Percentiles rank a stretch among this genome's conserved stretches.
These are phyloP conservation scores for Kluyveromyces siamensis DNA, from an alignment of 805 yeast species.

Conservation along the genomic window DNA sequence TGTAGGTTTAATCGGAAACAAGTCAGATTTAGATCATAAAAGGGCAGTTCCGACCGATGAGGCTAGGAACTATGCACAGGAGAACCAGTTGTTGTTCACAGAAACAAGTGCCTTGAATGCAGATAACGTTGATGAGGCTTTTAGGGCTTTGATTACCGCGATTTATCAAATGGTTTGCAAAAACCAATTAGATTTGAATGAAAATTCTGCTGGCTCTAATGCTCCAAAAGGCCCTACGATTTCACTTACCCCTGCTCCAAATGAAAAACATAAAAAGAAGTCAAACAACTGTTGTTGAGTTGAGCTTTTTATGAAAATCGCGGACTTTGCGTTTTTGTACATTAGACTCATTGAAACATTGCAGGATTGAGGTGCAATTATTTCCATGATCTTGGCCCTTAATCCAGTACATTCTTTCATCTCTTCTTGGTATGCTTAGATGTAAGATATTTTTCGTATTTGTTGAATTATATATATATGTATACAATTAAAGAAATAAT, in stretches of 20 bases:
- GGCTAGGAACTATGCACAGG: constrained; percentile 89
- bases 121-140: constrained; percentile 90
- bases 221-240: constrained; percentile 87
- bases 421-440: too few species aligned
- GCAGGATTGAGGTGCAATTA: neutral
- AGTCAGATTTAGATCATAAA: constrained; percentile 81
- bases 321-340: neutral
- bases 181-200: constrained; percentile 85
- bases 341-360: neutral
- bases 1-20: constrained; percentile 88
- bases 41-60: constrained; percentile 98
- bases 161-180: constrained; percentile 91
- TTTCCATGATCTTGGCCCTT: neutral
- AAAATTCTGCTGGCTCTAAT: constrained; percentile 30
- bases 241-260: constrained; percentile 87
- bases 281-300: constrained; percentile 57
- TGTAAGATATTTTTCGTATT: neutral
- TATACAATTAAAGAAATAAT: neutral
- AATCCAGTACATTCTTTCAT: too few species aligned
- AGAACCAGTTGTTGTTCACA: constrained; percentile 84
- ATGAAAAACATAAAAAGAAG: constrained; percentile 53
- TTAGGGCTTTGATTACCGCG: constrained; percentile 85
- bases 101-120: constrained; percentile 94
- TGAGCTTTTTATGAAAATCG: neutral
- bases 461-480: neutral